Conservation (phyloP, 257 asterid species). For the Ocimum tenuiflorum region DNA sequence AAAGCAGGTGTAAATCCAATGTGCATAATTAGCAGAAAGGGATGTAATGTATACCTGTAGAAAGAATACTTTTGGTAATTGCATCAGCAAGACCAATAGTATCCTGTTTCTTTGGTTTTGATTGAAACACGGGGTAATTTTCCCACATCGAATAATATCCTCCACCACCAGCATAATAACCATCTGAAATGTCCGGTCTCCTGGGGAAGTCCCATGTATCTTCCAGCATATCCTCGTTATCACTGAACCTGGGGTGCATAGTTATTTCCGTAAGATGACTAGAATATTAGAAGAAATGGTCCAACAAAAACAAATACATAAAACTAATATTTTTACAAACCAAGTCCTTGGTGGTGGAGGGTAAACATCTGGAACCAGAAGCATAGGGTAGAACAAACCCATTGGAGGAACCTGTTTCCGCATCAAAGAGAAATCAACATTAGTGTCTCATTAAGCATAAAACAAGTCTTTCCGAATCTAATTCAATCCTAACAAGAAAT, state of each 20-base stretch:
- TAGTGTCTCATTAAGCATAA: not conserved
- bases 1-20: conserved; percentile 19
- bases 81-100: conserved; percentile 91
- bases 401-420: conserved; percentile 84
- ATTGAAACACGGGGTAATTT: conserved; percentile 61
- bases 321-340: conserved; percentile 30
- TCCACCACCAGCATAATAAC: conserved; percentile 48
- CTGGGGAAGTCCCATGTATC: conserved; percentile 64
- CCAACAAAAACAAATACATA: conserved; percentile 5
- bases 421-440: conserved; percentile 20
- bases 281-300: not conserved
- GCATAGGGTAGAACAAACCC: conserved; percentile 92
- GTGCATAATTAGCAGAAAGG: conserved; percentile 12
- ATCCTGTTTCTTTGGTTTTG: conserved; percentile 76
- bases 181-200: conserved; percentile 48
- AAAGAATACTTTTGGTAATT: conserved; percentile 85
- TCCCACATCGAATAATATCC: conserved; percentile 85
- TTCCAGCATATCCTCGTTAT: conserved; percentile 91
- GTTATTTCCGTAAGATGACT: conserved; percentile 12
- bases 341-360: conserved; percentile 89
- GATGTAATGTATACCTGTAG: conserved; percentile 45
- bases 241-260: conserved; percentile 65
- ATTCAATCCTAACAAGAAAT: not conserved
- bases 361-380: conserved; percentile 87
- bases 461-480: conserved; percentile 1